Conservation (phyloP, 768 basidiomycete genomes). For the Coprinopsis strossmayeri region DNA sequence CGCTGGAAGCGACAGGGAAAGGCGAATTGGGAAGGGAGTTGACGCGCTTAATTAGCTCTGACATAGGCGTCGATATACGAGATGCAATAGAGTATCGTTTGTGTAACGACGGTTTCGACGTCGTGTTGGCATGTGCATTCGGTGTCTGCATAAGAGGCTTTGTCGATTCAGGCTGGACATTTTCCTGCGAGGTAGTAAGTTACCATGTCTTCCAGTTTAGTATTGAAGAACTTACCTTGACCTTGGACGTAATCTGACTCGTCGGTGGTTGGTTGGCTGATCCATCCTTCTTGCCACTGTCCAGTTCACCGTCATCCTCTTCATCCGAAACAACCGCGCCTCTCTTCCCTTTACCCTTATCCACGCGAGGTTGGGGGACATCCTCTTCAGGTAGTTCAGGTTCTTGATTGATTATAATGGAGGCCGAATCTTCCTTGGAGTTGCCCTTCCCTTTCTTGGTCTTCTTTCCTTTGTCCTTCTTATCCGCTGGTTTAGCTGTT, state of each 20-base stretch:
- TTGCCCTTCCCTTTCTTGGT: not conserved
- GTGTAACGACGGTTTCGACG: conserved; percentile 20
- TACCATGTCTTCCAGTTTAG: not conserved
- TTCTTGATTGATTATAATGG: too few species aligned
- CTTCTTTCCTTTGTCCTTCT: conserved; percentile 8
- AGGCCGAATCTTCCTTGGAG: not conserved
- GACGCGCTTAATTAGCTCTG: conserved; percentile 68
- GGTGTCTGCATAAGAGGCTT: conserved; percentile 8
- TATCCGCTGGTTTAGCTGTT: conserved; percentile 9
- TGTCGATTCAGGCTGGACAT: not conserved
- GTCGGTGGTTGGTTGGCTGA: too few species aligned
- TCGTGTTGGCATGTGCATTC: conserved; percentile 1
- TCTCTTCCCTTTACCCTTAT: conserved; percentile 18
- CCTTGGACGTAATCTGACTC: too few species aligned
- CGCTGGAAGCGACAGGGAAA: conserved; percentile 24
- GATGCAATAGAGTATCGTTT: conserved; percentile 44
- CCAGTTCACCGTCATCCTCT: conserved; percentile 20
- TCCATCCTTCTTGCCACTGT: conserved; percentile 3
- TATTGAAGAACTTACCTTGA: conserved; percentile 11
- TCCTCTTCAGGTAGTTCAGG: too few species aligned
- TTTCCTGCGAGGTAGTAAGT: not conserved
- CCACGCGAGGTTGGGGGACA: too few species aligned
- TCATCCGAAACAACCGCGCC: conserved; percentile 25
- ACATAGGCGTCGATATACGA: conserved; percentile 56
- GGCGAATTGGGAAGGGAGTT: conserved; percentile 64